Base-by-base conservation (phyloP, 179 eudicot genomes). In the Spinacia oleracea region DNA sequence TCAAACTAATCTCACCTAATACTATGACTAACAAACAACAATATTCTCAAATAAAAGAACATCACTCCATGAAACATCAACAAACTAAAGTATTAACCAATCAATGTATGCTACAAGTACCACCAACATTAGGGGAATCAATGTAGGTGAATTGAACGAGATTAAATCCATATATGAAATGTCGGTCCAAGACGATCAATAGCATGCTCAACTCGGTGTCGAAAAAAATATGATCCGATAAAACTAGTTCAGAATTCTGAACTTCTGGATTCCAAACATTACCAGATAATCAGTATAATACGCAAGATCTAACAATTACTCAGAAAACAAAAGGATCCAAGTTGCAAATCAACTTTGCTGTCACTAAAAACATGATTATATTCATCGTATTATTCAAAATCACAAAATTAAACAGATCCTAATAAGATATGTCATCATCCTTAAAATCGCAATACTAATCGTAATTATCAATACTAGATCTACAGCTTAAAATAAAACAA, bases 391-490 rank as follows among this genome's bases (percentile, higher is more conserved):
- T 5, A 53, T 20, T 5, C 23, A 18, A 53, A 53, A 20, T 53
- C 58, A 20, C n/a, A 18, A 5, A 8, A 53, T 53, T 18, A 4
- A 9, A 53, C 58, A 53, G 58, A 53, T 53, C 58, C n/a, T 18
- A 53, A 53, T 6, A 4, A 29, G 8, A 29, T n/a, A n/a, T 15
- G 20, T 27, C 18, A 62, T 35, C 34, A 4, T 27, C 20, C 38
- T 29, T 11, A 27, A 27, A 11, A 3, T 62, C 4, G 21, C 31
- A 72, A 9, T 12, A 32, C 0, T 38, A 23, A 15, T 4, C 16
- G 20, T 6, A 66, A 9, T n/a, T 27, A 74, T 40, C 11, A 59
- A 58, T 27, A 40, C 38, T 56, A 55, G 76, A 73, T 74, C 67
- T 42, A 59, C 14, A 74, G 16, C 50, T 20, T 2, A 15, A 18